Conservation (phyloP, 495 filamentous ascomycete species). For the Penicillium parvum region DNA sequence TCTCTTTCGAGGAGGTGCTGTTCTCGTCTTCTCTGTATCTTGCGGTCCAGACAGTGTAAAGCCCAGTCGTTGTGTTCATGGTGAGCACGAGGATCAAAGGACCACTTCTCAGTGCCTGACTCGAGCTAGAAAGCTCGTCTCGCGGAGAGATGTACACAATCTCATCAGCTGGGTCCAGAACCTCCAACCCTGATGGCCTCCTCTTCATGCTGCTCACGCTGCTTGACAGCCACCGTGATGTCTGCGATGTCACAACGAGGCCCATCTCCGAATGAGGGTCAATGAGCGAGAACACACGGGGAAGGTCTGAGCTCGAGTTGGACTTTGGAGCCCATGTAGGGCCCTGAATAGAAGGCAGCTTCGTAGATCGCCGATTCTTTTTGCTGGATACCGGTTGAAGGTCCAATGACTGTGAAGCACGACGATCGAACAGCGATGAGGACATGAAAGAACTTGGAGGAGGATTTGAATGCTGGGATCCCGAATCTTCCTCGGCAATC, state of each 20-base stretch:
- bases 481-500: slow-evolving; percentile 30
- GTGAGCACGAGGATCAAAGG: slow-evolving; percentile 78
- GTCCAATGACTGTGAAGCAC: slow-evolving; percentile 43
- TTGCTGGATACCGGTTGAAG: slow-evolving; percentile 37
- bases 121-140: slow-evolving; percentile 44
- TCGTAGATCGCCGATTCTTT: slow-evolving; percentile 31
- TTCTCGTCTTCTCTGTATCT: slow-evolving; percentile 57
- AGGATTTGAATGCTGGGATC: slow-evolving; percentile 29
- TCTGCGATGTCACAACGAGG: slow-evolving; percentile 61
- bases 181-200: slow-evolving; percentile 38
- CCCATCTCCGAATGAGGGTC: slow-evolving; percentile 87
- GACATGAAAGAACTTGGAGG: slow-evolving; percentile 82
- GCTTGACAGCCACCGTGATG: slow-evolving; percentile 29
- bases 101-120: slow-evolving; percentile 9
- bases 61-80: slow-evolving; percentile 62
- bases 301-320: slow-evolving; percentile 55
- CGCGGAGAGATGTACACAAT: slow-evolving; percentile 69
- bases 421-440: slow-evolving; percentile 46
- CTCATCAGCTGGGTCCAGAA: slow-evolving; percentile 66
- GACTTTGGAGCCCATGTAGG: slow-evolving; percentile 25
- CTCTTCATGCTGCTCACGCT: slow-evolving; percentile 23
- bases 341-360: slow-evolving; percentile 19
- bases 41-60: slow-evolving; percentile 77
- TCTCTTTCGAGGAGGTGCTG: slow-evolving; percentile 47
- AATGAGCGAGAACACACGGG: slow-evolving; percentile 77